Conservation (phyloP, 2,329 filamentous ascomycete species). For the Xylaria sp. region DNA sequence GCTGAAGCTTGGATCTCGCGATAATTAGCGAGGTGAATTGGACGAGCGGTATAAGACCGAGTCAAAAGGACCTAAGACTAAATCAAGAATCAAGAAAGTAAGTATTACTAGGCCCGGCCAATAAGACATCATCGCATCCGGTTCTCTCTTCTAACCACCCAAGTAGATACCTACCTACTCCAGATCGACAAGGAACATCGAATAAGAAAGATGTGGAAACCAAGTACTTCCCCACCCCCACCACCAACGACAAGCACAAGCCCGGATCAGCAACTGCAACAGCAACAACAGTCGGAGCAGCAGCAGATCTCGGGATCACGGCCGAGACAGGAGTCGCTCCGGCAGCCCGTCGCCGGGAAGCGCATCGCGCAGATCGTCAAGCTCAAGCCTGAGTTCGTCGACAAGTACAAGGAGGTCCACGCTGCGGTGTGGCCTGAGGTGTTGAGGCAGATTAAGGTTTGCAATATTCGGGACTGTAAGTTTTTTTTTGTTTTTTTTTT, state of each 20-base stretch:
- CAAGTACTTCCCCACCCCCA: slow-evolving; percentile 29
- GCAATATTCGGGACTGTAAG: slow-evolving; percentile 78
- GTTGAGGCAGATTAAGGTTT: slow-evolving; percentile 77
- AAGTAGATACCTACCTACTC: background rate
- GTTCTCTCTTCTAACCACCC: no score
- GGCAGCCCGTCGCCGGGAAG: slow-evolving; percentile 57
- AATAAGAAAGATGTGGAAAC: slow-evolving; percentile 34
- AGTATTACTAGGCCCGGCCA: no score
- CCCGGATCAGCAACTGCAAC: slow-evolving; percentile 23
- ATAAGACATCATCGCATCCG: no score
- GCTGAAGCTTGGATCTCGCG: no score
- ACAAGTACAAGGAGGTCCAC: slow-evolving; percentile 79
- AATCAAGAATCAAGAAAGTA: no score
- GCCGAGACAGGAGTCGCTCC: slow-evolving; percentile 39
- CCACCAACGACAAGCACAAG: slow-evolving; percentile 14
- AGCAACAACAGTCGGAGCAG: slow-evolving; percentile 24
- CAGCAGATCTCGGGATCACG: slow-evolving; percentile 18
- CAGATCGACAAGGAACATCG: background rate
- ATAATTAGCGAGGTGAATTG: background rate
- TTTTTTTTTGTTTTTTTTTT: slow-evolving; percentile 23
- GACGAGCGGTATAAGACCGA: background rate
- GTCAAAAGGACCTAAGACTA: background rate
- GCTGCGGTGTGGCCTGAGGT: slow-evolving; percentile 82
- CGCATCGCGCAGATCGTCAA: slow-evolving; percentile 79
- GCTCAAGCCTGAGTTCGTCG: slow-evolving; percentile 73